Evolutionary conservation across 257 asterid species (phyloP).

Genomic region (Thymus mandschuricus): DNA sequence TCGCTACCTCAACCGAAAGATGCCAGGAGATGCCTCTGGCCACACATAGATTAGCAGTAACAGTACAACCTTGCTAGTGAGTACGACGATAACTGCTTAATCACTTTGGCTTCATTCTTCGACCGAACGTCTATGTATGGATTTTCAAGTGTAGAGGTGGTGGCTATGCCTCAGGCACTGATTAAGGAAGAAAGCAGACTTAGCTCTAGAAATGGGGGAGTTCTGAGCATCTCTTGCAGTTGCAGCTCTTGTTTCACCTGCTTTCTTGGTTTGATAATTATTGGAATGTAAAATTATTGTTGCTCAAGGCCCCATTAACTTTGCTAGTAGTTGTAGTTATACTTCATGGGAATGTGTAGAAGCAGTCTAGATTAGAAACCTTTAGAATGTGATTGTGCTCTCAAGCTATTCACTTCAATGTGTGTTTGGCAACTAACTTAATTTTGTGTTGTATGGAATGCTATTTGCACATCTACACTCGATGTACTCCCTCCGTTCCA

Average conservation of each 20-base stretch:
- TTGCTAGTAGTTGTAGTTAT: constrained; percentile 38
- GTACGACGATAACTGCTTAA: constrained; percentile 14
- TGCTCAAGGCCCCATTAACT: constrained; percentile 21
- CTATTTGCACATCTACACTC: neutral
- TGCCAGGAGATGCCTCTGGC: constrained; percentile 71
- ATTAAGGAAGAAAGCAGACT: constrained; percentile 20
- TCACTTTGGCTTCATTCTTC: neutral
- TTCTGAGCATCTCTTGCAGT: neutral
- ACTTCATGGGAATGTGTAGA: constrained; percentile 36
- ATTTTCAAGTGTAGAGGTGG: constrained; percentile 7
- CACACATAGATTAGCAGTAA: constrained; percentile 47
- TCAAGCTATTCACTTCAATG: neutral
- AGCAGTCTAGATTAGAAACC: constrained; percentile 35
- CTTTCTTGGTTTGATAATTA: constrained; percentile 25
- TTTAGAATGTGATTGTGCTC: constrained; percentile 12
- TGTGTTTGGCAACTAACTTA: neutral
- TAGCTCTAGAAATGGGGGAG: constrained; percentile 18
- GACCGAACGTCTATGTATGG: constrained; percentile 14
- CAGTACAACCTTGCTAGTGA: constrained; percentile 21
- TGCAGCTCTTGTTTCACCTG: constrained; percentile 23
- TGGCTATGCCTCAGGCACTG: constrained; percentile 26
- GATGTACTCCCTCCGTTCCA: too few species aligned
- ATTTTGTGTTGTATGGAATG: neutral
- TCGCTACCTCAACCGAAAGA: constrained; percentile 87
- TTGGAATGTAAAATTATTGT: constrained; percentile 27